Percentiles rank a stretch among this genome's conserved stretches.
Evolutionary conservation across 176 grass and related monocot genomes (phyloP).

Genomic region (Oryza brachyantha): DNA sequence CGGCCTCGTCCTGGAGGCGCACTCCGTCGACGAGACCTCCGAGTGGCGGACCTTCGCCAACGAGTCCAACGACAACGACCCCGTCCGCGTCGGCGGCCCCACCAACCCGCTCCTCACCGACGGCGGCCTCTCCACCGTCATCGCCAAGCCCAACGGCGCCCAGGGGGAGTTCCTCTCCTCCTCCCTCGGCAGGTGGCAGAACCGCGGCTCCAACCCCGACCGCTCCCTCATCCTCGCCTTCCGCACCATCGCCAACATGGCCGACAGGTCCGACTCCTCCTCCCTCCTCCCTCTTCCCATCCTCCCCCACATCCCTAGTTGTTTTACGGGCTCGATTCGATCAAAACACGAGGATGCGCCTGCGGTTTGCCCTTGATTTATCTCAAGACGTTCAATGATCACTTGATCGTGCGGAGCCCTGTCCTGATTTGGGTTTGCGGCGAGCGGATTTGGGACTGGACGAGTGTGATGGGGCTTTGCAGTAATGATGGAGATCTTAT

Average conservation of each 20-base stretch:
- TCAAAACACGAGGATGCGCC: neutral
- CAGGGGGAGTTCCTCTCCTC: conserved; percentile 69
- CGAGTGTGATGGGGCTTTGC: neutral
- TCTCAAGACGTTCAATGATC: neutral
- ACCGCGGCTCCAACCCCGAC: conserved; percentile 74
- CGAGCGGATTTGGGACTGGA: neutral
- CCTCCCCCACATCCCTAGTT: neutral
- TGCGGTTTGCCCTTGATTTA: neutral
- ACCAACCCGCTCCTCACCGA: conserved; percentile 78
- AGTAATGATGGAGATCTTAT: neutral
- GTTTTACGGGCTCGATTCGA: neutral
- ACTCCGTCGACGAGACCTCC: conserved; percentile 87
- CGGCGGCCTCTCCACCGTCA: conserved; percentile 78
- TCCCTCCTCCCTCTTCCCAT: neutral
- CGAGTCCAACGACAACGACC: conserved; percentile 84
- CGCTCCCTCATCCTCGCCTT: conserved; percentile 81
- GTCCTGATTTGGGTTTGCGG: conserved; percentile 10
- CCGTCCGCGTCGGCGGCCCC: conserved; percentile 76
- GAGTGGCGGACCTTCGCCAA: conserved; percentile 95
- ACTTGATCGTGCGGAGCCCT: neutral
- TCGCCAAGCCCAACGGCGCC: conserved; percentile 79
- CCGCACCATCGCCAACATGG: conserved; percentile 87
- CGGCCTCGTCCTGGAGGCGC: conserved; percentile 82
- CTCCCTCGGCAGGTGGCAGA: conserved; percentile 77
- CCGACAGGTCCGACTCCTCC: conserved; percentile 41